These are phyloP conservation scores for Sisymbrium altissimum DNA, from an alignment of 345 rosid genomes.

Conservation along the genomic window DNA sequence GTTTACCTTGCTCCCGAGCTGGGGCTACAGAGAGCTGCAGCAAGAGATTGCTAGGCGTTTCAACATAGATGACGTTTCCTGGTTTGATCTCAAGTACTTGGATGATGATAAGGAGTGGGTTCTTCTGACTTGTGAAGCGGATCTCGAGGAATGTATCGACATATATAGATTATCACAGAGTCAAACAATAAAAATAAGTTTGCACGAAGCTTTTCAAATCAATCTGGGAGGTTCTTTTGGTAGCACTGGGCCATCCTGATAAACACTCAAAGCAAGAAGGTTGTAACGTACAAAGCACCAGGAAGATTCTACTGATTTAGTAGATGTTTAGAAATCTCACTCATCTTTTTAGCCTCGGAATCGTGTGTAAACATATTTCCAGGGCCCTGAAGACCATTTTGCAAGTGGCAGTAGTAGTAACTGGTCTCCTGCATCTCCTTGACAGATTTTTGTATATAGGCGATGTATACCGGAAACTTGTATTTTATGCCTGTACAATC, in stretches of 20 bases:
- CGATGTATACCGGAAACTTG: conserved; percentile 6
- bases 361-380: conserved; percentile 9
- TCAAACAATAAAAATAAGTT: conserved; percentile 55
- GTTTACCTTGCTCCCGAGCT: conserved; percentile 54
- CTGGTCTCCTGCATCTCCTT: conserved; percentile 13
- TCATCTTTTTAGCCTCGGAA: neutral
- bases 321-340: conserved; percentile 19
- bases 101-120: conserved; percentile 76
- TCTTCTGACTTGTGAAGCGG: conserved; percentile 66
- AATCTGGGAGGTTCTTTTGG: conserved; percentile 35
- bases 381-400: conserved; percentile 21
- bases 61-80: conserved; percentile 39
- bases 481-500: conserved; percentile 4
- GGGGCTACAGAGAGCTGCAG: conserved; percentile 50
- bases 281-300: neutral
- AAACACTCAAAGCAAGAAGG: conserved; percentile 11
- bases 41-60: conserved; percentile 61
- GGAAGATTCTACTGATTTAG: neutral
- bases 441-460: conserved; percentile 15
- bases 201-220: conserved; percentile 41
- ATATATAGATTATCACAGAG: conserved; percentile 46
- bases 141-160: conserved; percentile 85
- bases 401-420: conserved; percentile 3
- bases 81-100: conserved; percentile 55
- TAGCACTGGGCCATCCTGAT: conserved; percentile 26